These are phyloP conservation scores for Adansonia digitata DNA, from an alignment of 345 rosid genomes.

Conservation along the genomic window DNA sequence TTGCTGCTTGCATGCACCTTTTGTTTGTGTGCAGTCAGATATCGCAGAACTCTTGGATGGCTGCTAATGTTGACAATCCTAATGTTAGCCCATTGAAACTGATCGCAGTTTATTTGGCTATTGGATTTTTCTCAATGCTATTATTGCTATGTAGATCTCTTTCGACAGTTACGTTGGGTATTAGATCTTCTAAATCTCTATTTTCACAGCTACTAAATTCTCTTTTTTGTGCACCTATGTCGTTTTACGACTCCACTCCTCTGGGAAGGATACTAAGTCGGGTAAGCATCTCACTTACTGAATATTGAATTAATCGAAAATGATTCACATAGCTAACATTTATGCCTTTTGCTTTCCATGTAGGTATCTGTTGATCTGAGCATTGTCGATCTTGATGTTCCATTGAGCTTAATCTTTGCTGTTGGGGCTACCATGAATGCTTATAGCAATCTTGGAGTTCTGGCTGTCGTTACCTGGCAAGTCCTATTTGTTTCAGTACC, in stretches of 20 bases:
- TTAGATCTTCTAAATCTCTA: conserved; percentile 56
- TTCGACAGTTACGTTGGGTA: conserved; percentile 37
- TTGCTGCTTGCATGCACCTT: conserved; percentile 42
- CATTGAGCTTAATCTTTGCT: conserved; percentile 62
- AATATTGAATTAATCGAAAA: not conserved
- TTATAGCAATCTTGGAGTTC: conserved; percentile 65
- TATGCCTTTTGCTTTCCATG: not conserved
- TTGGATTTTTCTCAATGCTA: conserved; percentile 36
- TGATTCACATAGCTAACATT: not conserved
- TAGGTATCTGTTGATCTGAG: conserved; percentile 85
- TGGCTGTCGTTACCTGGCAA: conserved; percentile 87
- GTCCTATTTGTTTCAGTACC: conserved; percentile 81
- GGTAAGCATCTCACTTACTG: conserved; percentile 30
- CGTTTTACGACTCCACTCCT: conserved; percentile 72
- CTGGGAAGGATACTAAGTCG: conserved; percentile 75
- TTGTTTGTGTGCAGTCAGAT: conserved; percentile 45
- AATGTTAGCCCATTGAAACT: conserved; percentile 43
- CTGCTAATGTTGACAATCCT: conserved; percentile 64
- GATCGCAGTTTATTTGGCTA: conserved; percentile 49
- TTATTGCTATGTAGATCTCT: conserved; percentile 46
- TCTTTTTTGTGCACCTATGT: conserved; percentile 71
- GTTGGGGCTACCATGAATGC: conserved; percentile 58
- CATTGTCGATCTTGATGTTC: conserved; percentile 84
- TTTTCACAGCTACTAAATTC: conserved; percentile 67
- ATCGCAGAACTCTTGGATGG: conserved; percentile 74